Conservation (phyloP, 495 filamentous ascomycete species). For the Trichoderma erinaceum region DNA sequence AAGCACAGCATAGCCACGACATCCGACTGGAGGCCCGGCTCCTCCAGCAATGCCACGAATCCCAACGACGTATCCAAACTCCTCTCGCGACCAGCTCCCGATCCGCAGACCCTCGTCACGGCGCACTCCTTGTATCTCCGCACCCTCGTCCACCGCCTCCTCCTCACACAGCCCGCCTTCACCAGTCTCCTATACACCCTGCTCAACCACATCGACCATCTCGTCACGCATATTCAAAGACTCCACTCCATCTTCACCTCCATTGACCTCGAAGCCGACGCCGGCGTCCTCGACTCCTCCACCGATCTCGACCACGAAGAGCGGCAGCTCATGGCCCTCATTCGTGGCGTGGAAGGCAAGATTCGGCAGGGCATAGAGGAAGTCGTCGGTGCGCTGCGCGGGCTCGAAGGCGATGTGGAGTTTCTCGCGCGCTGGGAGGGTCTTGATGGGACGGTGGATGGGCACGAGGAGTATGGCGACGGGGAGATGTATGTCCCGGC, state of each 20-base stretch:
- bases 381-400: conserved; percentile 49
- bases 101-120: conserved; percentile 75
- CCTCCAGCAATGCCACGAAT: conserved; percentile 4
- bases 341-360: conserved; percentile 45
- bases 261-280: conserved; percentile 70
- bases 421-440: conserved; percentile 26
- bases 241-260: conserved; percentile 66
- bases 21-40: conserved; percentile 8
- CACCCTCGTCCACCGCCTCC: conserved; percentile 57
- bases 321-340: conserved; percentile 50
- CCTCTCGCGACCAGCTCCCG: conserved; percentile 34
- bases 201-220: conserved; percentile 65
- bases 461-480: conserved; percentile 33
- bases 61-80: conserved; percentile 19
- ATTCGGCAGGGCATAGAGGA: conserved; percentile 58
- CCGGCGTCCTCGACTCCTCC: conserved; percentile 68
- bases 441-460: conserved; percentile 37
- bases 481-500: conserved; percentile 51
- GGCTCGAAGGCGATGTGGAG: conserved; percentile 25
- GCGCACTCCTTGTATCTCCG: conserved; percentile 72
- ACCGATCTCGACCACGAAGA: conserved; percentile 66
- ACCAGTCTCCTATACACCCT: conserved; percentile 63
- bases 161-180: conserved; percentile 64
- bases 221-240: conserved; percentile 66
- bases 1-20: conserved; percentile 1